These are phyloP conservation scores for Suhomyces chickasaworum DNA, from an alignment of 1,139 yeast genomes.

Conservation along the genomic window DNA sequence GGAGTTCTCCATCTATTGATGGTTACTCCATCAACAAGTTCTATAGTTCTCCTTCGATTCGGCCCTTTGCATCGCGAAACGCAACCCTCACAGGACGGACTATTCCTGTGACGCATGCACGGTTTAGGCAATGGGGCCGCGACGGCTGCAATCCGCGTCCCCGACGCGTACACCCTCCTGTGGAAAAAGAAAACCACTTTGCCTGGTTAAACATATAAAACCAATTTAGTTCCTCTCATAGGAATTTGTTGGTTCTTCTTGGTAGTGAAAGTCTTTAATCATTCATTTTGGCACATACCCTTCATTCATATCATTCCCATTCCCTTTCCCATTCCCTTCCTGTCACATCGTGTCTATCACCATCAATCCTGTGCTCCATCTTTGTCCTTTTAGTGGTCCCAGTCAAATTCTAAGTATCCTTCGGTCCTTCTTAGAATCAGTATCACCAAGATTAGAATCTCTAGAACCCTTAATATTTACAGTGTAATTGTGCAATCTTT, in stretches of 20 bases:
- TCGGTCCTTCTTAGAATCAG: too few species aligned
- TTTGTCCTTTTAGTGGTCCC: too few species aligned
- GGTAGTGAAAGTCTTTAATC: neutral
- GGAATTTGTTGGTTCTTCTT: neutral
- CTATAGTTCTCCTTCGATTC: too few species aligned
- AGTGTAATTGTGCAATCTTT: too few species aligned
- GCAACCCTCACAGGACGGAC: neutral
- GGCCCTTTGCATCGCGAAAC: too few species aligned
- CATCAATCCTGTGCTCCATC: too few species aligned
- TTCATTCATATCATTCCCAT: neutral
- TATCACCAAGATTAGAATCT: too few species aligned
- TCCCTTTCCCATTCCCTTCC: neutral
- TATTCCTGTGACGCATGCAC: neutral
- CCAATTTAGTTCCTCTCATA: slow-evolving; percentile 5
- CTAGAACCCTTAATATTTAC: too few species aligned
- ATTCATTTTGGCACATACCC: neutral
- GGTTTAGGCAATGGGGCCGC: slow-evolving; percentile 6
- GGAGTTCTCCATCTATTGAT: too few species aligned
- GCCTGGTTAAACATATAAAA: slow-evolving; percentile 9
- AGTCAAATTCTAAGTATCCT: too few species aligned
- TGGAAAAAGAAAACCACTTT: slow-evolving; percentile 9
- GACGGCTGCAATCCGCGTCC: slow-evolving; percentile 13
- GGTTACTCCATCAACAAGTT: too few species aligned
- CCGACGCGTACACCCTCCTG: slow-evolving; percentile 14
- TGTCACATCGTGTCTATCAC: neutral